Base-by-base conservation (phyloP, 2,329 filamentous ascomycete species). In the Aspergillus fumigatus region DNA sequence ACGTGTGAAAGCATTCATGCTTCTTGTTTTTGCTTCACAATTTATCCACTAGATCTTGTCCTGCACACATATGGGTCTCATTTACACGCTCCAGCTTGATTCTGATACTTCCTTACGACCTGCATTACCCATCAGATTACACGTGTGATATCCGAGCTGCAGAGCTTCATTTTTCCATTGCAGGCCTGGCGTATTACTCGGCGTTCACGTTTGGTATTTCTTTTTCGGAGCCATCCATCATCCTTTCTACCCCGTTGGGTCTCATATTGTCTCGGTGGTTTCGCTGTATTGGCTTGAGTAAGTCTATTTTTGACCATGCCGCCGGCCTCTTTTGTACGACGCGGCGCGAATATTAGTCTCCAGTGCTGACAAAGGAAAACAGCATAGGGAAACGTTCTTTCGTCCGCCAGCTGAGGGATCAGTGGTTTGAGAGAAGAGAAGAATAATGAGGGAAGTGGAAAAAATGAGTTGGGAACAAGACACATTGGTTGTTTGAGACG, bases 41-140 rank as follows among this genome's bases (percentile, higher is more conserved):
- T 65, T 59, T 66, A 64, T 58, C 58, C 53, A 14, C 17, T 54
- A 54, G 50, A 59, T 63, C 59, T 62, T 64, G 58, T 60, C 61
- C 61, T 59, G 61, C 65, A 60, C 67, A 67, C 65, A 70, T 70
- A 68, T 68, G 63, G 65, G 62, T 65, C 54, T 54, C 52, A 70
- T 70, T 65, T 70, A 68, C 56, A 58, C 59, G 53, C 60, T 57
- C 60, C 62, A 53, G 62, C 60, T 61, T 67, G 61, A 65, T 59
- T 60, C 63, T 62, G 55, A 58, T 61, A 50, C 58, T 57, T 58
- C 56, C 57, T 64, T 57, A 67, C 60, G 61, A 68, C 60, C 63
- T 62, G 63, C 65, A 64, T 63, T 59, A 51, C 57, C 23, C 54
- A 58, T 55, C 52, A 49, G n/a, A 55, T 57, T 58, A 56, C 52